Conservation (phyloP, 2,329 filamentous ascomycete species). For the Monosporascus sp. region DNA sequence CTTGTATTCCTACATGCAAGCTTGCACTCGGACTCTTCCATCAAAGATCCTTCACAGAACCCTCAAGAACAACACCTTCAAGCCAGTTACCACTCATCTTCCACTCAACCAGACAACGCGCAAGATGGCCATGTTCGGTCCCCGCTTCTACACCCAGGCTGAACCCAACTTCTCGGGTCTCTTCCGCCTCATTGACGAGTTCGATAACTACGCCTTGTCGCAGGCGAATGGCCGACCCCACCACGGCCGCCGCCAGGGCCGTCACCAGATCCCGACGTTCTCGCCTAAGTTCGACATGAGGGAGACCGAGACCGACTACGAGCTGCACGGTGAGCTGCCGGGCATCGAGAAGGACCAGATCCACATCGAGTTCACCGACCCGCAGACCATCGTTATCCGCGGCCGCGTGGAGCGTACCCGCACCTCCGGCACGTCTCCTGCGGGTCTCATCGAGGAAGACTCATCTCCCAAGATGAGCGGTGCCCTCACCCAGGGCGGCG, state of each 20-base stretch:
- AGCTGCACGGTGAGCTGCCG: constrained; percentile 76
- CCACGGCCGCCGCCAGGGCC: neutral
- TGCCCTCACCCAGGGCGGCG: constrained; percentile 34
- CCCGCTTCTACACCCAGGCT: constrained; percentile 41
- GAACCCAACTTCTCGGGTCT: constrained; percentile 52
- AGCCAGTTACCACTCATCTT: constrained; percentile 8
- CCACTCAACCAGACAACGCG: constrained; percentile 1
- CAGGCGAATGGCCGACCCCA: constrained; percentile 1
- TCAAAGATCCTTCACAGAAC: constrained; percentile 17
- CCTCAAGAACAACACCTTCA: constrained; percentile 15
- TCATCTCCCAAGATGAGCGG: constrained; percentile 11
- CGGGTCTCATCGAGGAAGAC: neutral
- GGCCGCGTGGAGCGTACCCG: constrained; percentile 63
- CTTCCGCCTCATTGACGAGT: constrained; percentile 61
- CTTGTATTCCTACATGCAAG: neutral
- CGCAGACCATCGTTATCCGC: constrained; percentile 65
- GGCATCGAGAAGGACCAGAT: constrained; percentile 70
- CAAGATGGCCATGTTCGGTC: constrained; percentile 59
- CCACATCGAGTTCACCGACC: constrained; percentile 73
- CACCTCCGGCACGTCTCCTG: constrained; percentile 41
- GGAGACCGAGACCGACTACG: constrained; percentile 63
- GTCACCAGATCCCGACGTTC: constrained; percentile 48
- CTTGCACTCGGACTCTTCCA: constrained; percentile 2
- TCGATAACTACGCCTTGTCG: constrained; percentile 48
- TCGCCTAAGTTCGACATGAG: constrained; percentile 73